These are phyloP conservation scores for Aspergillus luchuensis DNA, from an alignment of 2,329 filamentous ascomycete species.

Conservation along the genomic window DNA sequence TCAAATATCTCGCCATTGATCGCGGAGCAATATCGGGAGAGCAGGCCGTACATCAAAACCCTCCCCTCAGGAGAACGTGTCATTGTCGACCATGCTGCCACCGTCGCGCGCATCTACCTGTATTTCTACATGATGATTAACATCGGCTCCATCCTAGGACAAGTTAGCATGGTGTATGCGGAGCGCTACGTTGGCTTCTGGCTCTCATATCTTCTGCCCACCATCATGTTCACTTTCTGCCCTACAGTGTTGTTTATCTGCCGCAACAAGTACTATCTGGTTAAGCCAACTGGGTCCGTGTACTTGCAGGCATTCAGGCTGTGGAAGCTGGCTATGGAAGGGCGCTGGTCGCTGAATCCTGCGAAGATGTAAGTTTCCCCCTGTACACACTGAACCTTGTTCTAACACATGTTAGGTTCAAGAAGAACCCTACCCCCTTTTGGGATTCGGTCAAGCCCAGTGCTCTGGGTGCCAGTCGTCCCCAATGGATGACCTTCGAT, in stretches of 20 bases:
- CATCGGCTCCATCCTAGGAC: slow-evolving; percentile 62
- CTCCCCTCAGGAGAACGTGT: slow-evolving; percentile 64
- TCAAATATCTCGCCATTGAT: slow-evolving; percentile 74
- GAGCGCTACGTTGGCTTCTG: slow-evolving; percentile 78
- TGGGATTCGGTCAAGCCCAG: slow-evolving; percentile 40
- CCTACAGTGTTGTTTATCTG: slow-evolving; percentile 63
- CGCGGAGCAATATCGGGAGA: slow-evolving; percentile 68
- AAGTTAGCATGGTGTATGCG: slow-evolving; percentile 70
- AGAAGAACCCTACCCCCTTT: slow-evolving; percentile 19
- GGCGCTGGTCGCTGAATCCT: slow-evolving; percentile 64
- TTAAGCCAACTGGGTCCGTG: slow-evolving; percentile 71
- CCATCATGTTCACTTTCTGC: slow-evolving; percentile 63
- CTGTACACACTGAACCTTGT: no score
- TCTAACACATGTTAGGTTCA: slow-evolving; percentile 15
- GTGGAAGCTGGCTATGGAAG: slow-evolving; percentile 63
- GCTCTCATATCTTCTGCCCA: slow-evolving; percentile 70
- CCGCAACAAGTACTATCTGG: slow-evolving; percentile 64
- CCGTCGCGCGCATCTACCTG: slow-evolving; percentile 67
- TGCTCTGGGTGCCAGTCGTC: slow-evolving; percentile 25
- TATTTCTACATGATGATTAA: slow-evolving; percentile 75
- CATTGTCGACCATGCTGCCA: slow-evolving; percentile 70
- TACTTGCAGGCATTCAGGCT: slow-evolving; percentile 67
- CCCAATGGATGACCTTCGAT: slow-evolving; percentile 72
- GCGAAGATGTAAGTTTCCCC: slow-evolving; percentile 53
- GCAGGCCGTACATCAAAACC: slow-evolving; percentile 59